Conservation (phyloP, 140 eudicot genomes). For the Bidens hawaiensis region DNA sequence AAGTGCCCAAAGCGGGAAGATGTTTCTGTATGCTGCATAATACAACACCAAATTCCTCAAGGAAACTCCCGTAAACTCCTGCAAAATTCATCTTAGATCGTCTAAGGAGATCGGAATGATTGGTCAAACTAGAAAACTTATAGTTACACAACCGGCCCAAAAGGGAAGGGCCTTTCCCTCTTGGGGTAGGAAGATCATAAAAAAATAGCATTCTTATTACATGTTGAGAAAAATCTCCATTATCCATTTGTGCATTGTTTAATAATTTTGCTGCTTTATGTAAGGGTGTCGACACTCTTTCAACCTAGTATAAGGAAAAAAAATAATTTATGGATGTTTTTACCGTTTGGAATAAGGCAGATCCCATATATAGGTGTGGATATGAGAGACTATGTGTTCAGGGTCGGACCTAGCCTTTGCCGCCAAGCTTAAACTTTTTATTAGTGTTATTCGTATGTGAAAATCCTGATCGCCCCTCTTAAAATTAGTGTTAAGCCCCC, state of each 20-base stretch:
- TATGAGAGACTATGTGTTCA: too few species aligned
- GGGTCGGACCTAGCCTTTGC: too few species aligned
- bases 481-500: too few species aligned
- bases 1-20: constrained; percentile 53
- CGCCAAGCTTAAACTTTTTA: too few species aligned
- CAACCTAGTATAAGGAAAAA: constrained; percentile 24
- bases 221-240: constrained; percentile 62
- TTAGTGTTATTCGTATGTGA: too few species aligned
- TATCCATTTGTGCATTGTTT: constrained; percentile 45
- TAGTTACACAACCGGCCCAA: too few species aligned
- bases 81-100: background rate
- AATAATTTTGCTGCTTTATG: constrained; percentile 48
- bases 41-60: constrained; percentile 48
- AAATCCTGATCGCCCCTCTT: too few species aligned
- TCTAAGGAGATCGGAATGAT: background rate
- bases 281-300: constrained; percentile 46
- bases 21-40: constrained; percentile 38
- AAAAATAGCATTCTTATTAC: constrained; percentile 1
- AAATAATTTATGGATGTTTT: background rate
- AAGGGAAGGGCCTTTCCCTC: too few species aligned
- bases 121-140: background rate
- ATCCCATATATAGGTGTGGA: too few species aligned
- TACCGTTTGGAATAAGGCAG: background rate
- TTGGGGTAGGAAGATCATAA: too few species aligned
- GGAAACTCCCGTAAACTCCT: constrained; percentile 51